Evolutionary conservation across 371 early-diverging fungal genomes (phyloP).

Genomic region (Blyttiomyces sp.): DNA sequence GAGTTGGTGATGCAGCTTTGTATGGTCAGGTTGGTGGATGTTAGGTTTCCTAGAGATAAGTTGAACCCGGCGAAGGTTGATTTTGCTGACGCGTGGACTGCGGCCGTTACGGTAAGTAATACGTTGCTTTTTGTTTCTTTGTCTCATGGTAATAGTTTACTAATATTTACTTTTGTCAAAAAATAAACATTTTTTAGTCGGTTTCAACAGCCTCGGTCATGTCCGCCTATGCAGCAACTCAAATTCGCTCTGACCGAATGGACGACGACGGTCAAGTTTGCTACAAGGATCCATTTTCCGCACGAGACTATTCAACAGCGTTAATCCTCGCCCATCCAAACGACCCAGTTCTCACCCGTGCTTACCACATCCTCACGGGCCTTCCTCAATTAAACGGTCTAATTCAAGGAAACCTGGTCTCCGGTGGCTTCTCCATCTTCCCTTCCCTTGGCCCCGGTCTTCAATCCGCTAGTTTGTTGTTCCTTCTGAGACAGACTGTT

Average conservation of each 20-base stretch:
- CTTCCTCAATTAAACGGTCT: constrained; percentile 11
- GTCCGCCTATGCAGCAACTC: constrained; percentile 1
- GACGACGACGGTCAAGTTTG: neutral
- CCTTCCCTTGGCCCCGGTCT: constrained; percentile 15
- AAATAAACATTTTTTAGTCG: too few species aligned
- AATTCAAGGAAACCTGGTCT: constrained; percentile 15
- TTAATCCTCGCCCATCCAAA: constrained; percentile 12
- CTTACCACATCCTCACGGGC: constrained; percentile 3
- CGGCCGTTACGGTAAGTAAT: neutral
- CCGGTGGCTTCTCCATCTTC: constrained; percentile 11
- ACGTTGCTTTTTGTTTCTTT: too few species aligned
- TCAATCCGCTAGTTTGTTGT: constrained; percentile 3
- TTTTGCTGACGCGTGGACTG: constrained; percentile 17
- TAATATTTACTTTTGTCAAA: too few species aligned
- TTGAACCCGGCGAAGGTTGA: neutral
- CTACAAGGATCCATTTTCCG: constrained; percentile 7
- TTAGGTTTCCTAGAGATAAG: constrained; percentile 2
- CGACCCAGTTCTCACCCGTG: constrained; percentile 14
- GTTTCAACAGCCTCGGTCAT: constrained; percentile 9
- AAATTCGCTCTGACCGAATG: neutral
- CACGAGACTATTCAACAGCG: constrained; percentile 1
- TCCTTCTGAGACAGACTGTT: neutral
- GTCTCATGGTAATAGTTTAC: too few species aligned
- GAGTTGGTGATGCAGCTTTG: constrained; percentile 8
- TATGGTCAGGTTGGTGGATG: constrained; percentile 16